Evolutionary conservation across 352 stramenopile species (phyloP).

Genomic region (Aphanomyces astaci): DNA sequence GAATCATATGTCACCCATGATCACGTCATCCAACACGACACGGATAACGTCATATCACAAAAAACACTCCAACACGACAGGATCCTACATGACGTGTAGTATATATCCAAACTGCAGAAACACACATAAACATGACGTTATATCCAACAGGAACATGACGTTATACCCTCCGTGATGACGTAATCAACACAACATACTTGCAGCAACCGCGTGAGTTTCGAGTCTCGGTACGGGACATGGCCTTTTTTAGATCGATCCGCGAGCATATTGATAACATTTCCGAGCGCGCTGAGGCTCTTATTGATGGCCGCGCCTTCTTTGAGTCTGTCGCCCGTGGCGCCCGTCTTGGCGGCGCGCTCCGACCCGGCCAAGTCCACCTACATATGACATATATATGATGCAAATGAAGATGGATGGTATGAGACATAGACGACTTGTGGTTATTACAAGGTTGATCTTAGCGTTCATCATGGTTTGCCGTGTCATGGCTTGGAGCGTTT

Average conservation of each 20-base stretch:
- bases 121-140: too few relatives aligned
- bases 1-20: too few relatives aligned
- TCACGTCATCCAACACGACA: too few relatives aligned
- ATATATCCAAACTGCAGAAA: too few relatives aligned
- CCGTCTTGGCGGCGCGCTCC: conserved; percentile 94
- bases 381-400: too few relatives aligned
- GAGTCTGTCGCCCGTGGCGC: conserved; percentile 88
- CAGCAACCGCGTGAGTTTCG: conserved; percentile 85
- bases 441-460: conserved; percentile 45
- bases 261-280: conserved; percentile 87
- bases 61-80: too few relatives aligned
- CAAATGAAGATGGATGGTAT: too few relatives aligned
- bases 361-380: conserved; percentile 95
- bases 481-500: conserved; percentile 34
- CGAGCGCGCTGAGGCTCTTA: conserved; percentile 92
- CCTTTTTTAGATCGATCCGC: conserved; percentile 35
- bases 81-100: too few relatives aligned
- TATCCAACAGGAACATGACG: too few relatives aligned
- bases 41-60: too few relatives aligned
- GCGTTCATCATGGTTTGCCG: conserved; percentile 63
- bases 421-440: too few relatives aligned
- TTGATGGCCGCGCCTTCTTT: conserved; percentile 97
- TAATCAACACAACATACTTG: conserved; percentile 52
- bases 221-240: conserved; percentile 72
- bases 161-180: too few relatives aligned